These are phyloP conservation scores for Dictyostelium capitatum DNA, from an alignment of 78 protist genomes.

Conservation along the genomic window DNA sequence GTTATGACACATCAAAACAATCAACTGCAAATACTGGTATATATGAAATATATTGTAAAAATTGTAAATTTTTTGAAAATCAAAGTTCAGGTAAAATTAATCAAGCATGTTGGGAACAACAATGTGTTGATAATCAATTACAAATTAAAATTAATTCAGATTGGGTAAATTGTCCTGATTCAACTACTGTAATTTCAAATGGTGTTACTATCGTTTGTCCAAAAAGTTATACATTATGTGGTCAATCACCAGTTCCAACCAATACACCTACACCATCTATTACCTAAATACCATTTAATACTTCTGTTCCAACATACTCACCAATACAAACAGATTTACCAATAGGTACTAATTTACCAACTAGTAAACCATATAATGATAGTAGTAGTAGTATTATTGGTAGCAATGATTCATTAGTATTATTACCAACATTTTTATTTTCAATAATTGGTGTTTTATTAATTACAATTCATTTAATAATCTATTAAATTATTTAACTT, in stretches of 20 bases:
- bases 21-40: neutral
- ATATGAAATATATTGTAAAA: neutral
- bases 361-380: no score
- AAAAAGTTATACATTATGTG: slow-evolving; percentile 15
- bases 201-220: slow-evolving; percentile 35
- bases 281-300: no score
- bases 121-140: neutral
- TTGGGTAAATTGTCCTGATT: neutral
- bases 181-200: neutral
- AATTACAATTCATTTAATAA: no score
- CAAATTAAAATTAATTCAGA: neutral
- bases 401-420: neutral
- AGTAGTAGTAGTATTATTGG: neutral
- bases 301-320: no score
- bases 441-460: no score
- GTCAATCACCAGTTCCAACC: neutral
- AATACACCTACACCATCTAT: no score
- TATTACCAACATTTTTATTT: no score
- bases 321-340: no score
- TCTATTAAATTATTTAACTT: no score
- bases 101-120: slow-evolving; percentile 33
- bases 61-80: neutral
- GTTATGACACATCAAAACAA: neutral
- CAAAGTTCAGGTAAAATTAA: neutral
- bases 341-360: no score